phyloP scores from a whole-genome alignment of 345 rosid genomes.

The Boechera stricta region DNA sequence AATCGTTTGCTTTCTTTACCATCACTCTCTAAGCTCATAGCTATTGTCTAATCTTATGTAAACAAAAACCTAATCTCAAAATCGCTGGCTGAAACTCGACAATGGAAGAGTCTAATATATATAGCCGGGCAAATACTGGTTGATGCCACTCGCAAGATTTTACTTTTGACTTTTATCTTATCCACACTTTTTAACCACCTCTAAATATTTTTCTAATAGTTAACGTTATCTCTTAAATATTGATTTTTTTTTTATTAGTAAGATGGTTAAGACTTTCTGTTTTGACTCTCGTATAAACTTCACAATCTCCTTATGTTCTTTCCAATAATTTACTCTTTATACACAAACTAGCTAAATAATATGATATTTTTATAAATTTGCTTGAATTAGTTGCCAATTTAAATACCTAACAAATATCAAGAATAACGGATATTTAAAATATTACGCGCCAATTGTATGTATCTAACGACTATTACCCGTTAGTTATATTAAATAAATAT shows the following conservation, averaged over 20 bases:
- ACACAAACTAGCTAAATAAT: neutral
- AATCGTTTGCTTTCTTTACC: neutral
- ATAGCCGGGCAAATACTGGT: neutral
- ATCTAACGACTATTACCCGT: neutral
- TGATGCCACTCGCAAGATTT: neutral
- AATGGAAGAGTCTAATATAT: neutral
- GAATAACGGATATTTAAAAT: neutral
- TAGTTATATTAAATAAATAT: too few relatives aligned
- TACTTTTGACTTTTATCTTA: neutral
- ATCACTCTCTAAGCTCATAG: neutral
- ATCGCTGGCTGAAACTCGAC: neutral
- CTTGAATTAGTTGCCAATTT: neutral
- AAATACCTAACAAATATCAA: neutral
- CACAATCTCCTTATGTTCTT: too few relatives aligned
- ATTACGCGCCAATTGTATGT: neutral
- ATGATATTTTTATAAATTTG: neutral
- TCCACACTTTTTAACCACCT: neutral
- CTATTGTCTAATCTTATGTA: neutral
- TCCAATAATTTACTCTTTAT: neutral
- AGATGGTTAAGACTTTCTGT: too few relatives aligned
- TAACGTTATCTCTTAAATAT: too few relatives aligned
- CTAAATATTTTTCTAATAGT: neutral
- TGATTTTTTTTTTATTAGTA: too few relatives aligned
- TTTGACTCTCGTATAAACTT: neutral
- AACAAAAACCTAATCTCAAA: neutral